Evolutionary conservation across 1,284 basidiomycete species (phyloP), one percentile per base, ranked within the genome.

Genomic region (Ceratobasidium sp.): DNA sequence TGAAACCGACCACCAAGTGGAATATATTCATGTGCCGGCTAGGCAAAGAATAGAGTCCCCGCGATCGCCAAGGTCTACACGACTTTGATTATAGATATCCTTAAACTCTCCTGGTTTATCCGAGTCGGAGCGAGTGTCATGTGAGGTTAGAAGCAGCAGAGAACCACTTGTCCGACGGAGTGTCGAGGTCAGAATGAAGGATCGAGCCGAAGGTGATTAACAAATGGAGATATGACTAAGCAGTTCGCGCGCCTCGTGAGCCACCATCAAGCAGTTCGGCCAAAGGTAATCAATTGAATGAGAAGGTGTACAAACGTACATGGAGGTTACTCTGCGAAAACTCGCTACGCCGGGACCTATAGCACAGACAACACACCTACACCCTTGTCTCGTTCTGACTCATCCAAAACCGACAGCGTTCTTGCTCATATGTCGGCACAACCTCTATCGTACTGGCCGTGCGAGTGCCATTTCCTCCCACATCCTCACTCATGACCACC

Each of bases 371-470:
- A 30, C 8, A 18, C 59, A 9, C 36, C 52, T 73, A 73, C 23
- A 73, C 67, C 48, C 72, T 39, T 18, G 79, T 80, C 9, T 81
- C 80, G 36, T 78, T 76, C 61, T 77, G 76, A 53, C 79, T 80
- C 80, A 83, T 84, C 82, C 82, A 83, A 73, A 83, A 84, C 67
- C 76, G 75, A 74, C 82, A 84, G 34, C 83, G 76, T 55, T 79
- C 75, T 8, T 80, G 79, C 36, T 83, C 78, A 6, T 76, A 79
- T 21, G 74, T 53, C 0, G 80, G 78, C n/a, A 81, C 77, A 39
- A 73, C 74, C 72, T 82, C 80, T 77, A 82, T 79, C 36, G 72
- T 50, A 67, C 74, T 74, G 75, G 70, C 39, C 50, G 64, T 52
- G 59, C 73, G 46, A 48, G 48, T 75, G 32, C 46, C 74, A 21